phyloP scores from a whole-genome alignment of 257 asterid species.

The Forsythia viridissima region DNA sequence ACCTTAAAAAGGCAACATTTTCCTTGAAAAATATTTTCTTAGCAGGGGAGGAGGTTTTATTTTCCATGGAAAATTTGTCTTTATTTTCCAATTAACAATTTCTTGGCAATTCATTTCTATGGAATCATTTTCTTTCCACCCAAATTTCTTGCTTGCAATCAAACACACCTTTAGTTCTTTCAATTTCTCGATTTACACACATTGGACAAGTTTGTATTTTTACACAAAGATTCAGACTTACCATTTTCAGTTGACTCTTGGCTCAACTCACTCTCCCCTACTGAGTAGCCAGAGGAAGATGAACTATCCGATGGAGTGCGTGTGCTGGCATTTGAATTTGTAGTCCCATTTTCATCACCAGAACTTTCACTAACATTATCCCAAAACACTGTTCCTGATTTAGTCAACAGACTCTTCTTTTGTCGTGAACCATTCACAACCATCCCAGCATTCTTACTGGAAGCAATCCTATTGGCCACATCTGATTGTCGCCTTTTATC shows the following conservation, averaged over 20 bases:
- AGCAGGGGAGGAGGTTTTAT: too few species aligned
- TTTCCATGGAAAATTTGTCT: too few species aligned
- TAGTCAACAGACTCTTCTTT: conserved; percentile 41
- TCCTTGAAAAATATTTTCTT: too few species aligned
- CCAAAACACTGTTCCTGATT: conserved; percentile 45
- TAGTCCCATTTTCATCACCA: conserved; percentile 44
- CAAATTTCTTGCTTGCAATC: too few species aligned
- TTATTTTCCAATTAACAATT: too few species aligned
- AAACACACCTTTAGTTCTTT: neutral
- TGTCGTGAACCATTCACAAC: conserved; percentile 31
- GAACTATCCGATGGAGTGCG: conserved; percentile 54
- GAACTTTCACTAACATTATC: conserved; percentile 60
- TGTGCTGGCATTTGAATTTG: conserved; percentile 45
- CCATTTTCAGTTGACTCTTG: conserved; percentile 50
- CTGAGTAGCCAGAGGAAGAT: conserved; percentile 53
- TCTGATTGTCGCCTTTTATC: conserved; percentile 25
- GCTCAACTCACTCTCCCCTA: conserved; percentile 57
- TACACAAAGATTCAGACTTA: conserved; percentile 19
- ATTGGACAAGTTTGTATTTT: neutral
- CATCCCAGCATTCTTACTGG: conserved; percentile 18
- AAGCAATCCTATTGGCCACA: conserved; percentile 22
- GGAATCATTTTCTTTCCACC: too few species aligned
- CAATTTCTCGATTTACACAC: neutral
- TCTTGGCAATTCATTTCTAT: too few species aligned
- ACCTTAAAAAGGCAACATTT: too few species aligned